These are phyloP conservation scores for Fusarium chlamydosporum DNA, from an alignment of 2,329 filamentous ascomycete genomes.

Conservation along the genomic window DNA sequence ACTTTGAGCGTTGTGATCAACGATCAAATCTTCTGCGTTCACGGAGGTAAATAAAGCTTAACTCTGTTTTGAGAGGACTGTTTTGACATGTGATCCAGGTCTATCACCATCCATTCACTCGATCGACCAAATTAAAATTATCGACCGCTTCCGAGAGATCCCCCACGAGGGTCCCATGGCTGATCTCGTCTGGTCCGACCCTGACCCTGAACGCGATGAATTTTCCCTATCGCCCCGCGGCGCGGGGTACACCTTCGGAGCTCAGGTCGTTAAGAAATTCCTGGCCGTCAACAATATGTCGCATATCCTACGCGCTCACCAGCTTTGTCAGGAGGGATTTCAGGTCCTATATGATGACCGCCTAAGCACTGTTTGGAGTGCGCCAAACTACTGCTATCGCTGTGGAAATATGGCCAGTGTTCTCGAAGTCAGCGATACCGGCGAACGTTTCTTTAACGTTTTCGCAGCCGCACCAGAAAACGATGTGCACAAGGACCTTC, in stretches of 20 bases:
- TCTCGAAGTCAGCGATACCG: conserved; percentile 92
- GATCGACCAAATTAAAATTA: conserved; percentile 99
- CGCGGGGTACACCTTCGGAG: conserved; percentile 96
- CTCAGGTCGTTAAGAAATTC: conserved; percentile 98
- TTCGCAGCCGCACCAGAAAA: conserved; percentile 98
- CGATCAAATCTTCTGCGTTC: conserved; percentile 98
- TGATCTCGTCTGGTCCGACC: conserved; percentile 98
- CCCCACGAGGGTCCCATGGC: conserved; percentile 99
- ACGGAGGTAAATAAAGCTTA: conserved; percentile 73
- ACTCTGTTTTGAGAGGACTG: background rate
- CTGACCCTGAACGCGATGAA: conserved; percentile 96
- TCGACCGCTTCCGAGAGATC: conserved; percentile 98
- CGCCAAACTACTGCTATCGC: conserved; percentile 94
- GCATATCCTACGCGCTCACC: conserved; percentile 97
- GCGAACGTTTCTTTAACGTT: conserved; percentile 96
- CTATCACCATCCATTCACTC: conserved; percentile 93
- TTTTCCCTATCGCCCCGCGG: conserved; percentile 94
- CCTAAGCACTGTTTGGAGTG: conserved; percentile 97
- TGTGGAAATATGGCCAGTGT: conserved; percentile 99
- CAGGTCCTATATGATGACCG: conserved; percentile 96
- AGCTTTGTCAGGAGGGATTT: conserved; percentile 97
- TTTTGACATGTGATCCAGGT: conserved; percentile 60
- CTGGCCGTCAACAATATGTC: conserved; percentile 97
- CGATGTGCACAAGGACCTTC: conserved; percentile 88
- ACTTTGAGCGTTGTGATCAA: conserved; percentile 98